Evolutionary conservation across 176 grass and related monocot species (phyloP), one percentile per base, ranked within the genome.

Genomic region (Carex pumila): DNA sequence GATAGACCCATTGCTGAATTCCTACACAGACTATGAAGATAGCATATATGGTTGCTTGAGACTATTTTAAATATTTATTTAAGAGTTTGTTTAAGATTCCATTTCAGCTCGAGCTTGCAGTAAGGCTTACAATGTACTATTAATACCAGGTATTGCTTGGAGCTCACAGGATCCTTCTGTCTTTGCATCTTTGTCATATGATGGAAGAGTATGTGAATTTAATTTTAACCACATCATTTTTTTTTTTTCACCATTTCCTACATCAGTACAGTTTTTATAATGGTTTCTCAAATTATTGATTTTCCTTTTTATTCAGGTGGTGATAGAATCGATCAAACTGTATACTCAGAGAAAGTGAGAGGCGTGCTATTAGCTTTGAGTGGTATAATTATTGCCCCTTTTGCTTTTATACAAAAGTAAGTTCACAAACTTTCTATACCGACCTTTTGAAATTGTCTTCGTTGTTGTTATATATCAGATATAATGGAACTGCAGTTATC

Each of bases 101-200:
- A 39, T 79, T 85, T 87, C 52, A 17, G 53, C 65, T 39, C 30
- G 3, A 60, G 57, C 56, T 54, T 65, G 21, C 66, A 58, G 67
- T 5, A 58, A 82, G 80, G 65, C 60, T 83, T 66, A 85, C 25
- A 79, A 88, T 21, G 65, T 72, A 36, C 62, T 30, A 59, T 31
- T 59, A 86, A 85, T 81, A 76, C 30, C 87, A 98, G 96, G 96
- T 89, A 87, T 98, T 83, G 89, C 96, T 84, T 98, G 96, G 96
- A 98, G 96, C 91, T 92, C 89, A 71, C 88, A 87, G 54, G 92
- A 98, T 19, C 91, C 96, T 76, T 92, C 86, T n/a, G 68, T 95
- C 41, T 98, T 98, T 81, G 96, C 93, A 87, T 98, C 96, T 80
- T 84, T 98, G 71, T 98, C 96, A 0, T 98, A 98, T 83, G 96